Evolutionary conservation across 768 basidiomycete species (phyloP).

Genomic region (Gymnopilus dilepis): DNA sequence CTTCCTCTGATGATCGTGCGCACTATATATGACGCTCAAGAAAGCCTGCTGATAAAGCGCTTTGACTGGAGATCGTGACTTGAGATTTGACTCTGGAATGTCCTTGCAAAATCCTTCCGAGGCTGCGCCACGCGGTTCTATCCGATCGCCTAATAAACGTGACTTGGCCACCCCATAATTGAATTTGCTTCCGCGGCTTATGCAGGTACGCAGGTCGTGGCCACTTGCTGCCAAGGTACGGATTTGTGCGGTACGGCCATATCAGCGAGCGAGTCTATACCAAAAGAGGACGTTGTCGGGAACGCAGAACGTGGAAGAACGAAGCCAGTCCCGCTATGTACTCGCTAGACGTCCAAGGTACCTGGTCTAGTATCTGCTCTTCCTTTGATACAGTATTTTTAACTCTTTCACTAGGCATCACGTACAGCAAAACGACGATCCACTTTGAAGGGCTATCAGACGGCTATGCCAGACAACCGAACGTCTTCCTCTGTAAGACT

Average conservation of each 20-base stretch:
- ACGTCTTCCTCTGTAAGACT: not conserved
- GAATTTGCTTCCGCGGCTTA: slow-evolving; percentile 10
- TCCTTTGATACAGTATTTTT: not conserved
- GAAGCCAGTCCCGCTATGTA: not conserved
- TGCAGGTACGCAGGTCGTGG: not conserved
- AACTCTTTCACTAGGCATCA: not conserved
- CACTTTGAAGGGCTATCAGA: slow-evolving; percentile 1
- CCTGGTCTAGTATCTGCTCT: not conserved
- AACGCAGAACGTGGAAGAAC: not conserved
- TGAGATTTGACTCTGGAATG: not conserved
- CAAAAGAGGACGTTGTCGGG: not conserved
- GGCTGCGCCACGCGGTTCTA: not conserved
- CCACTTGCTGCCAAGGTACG: slow-evolving; percentile 5
- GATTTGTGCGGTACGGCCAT: not conserved
- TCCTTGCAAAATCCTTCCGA: not conserved
- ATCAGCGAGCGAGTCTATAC: slow-evolving; percentile 1
- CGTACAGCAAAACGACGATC: not conserved
- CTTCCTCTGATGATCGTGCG: not conserved
- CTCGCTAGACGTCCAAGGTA: slow-evolving; percentile 2
- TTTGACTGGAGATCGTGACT: not conserved
- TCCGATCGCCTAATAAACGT: slow-evolving; percentile 6
- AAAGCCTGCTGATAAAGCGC: slow-evolving; percentile 8
- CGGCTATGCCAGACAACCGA: not conserved
- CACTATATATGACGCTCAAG: not conserved
- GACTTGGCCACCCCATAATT: slow-evolving; percentile 3